Conservation (phyloP, 495 filamentous ascomycete species). For the Penicillium simplicissimum region DNA sequence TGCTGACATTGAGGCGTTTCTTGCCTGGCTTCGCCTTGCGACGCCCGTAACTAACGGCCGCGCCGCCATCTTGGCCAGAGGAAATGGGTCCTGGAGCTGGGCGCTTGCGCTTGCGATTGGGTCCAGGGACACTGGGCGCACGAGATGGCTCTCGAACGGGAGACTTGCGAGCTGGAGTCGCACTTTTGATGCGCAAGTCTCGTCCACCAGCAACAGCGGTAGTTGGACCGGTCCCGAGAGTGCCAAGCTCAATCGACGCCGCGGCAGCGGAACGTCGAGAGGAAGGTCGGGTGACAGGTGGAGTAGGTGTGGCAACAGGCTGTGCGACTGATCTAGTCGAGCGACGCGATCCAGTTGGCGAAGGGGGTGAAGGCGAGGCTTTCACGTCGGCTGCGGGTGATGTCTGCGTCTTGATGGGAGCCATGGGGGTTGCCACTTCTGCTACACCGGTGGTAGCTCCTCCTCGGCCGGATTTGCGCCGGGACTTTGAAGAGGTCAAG, state of each 20-base stretch:
- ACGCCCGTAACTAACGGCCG: conserved; percentile 73
- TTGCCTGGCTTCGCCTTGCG: conserved; percentile 72
- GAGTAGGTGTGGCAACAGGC: conserved; percentile 32
- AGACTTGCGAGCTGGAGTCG: conserved; percentile 50
- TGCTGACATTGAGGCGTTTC: conserved; percentile 49
- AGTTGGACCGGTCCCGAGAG: conserved; percentile 11
- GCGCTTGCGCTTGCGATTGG: conserved; percentile 59
- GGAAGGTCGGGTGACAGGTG: conserved; percentile 41
- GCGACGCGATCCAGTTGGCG: conserved; percentile 34
- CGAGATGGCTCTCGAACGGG: conserved; percentile 53
- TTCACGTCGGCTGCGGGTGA: conserved; percentile 22
- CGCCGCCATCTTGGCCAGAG: conserved; percentile 68
- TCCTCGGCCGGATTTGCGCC: conserved; percentile 32
- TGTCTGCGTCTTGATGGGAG: conserved; percentile 15
- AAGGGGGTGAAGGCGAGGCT: conserved; percentile 27
- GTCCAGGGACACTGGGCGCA: conserved; percentile 49
- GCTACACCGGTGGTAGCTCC: conserved; percentile 47
- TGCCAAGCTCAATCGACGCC: conserved; percentile 35
- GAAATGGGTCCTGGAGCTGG: conserved; percentile 76
- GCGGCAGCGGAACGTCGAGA: conserved; percentile 48
- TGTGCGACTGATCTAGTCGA: conserved; percentile 22
- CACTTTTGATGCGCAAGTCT: conserved; percentile 50
- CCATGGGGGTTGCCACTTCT: conserved; percentile 10
- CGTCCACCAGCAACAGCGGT: conserved; percentile 26
- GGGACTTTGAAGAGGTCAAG: conserved; percentile 9